Evolutionary conservation across 768 basidiomycete species (phyloP), one percentile per base, ranked within the genome.

Genomic region (Lentinula sp.): DNA sequence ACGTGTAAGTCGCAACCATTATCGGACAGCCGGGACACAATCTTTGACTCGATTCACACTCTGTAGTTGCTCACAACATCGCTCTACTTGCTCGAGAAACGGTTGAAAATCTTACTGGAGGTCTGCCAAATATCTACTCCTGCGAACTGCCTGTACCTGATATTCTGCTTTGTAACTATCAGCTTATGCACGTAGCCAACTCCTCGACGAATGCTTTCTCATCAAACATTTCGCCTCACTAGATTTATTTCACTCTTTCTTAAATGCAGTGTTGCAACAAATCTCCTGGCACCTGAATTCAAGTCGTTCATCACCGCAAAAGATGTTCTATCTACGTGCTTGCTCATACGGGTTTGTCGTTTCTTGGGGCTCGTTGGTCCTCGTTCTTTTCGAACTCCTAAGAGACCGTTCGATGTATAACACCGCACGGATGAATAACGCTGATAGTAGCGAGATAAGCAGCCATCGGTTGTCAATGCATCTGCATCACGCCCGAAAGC

Each of bases 141-240:
- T 9, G 32, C n/a, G 8, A 35, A 21, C 4, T n/a, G 8, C 6
- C n/a, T 39, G 8, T 5, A 3, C 6, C 50, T 4, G 11, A 39
- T 54, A 35, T 21, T 10, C 8, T 28, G 15, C 23, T 21, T 10
- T 15, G 16, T 21, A 5, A 35, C 5, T 15, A n/a, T 49, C n/a
- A 59, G 57, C 57, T 7, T 59, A 34, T 18, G 57, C 57, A 16
- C 57, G 45, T 28, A 18, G 45, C n/a, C 57, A 49, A 28, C 57
- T 45, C 3, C 57, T 59, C n/a, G 42, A 59, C 37, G 57, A 59
- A 50, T n/a, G 32, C 16, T 46, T 50, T 15, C 57, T 59, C n/a
- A 59, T 37, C 34, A 37, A 48, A n/a, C 57, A 59, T 48, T 49
- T 59, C 18, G 34, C 48, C 6, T 59, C 57, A 8, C 21, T 59